Conservation (phyloP, 208 protist species). For the Balamuthia mandrillaris region DNA sequence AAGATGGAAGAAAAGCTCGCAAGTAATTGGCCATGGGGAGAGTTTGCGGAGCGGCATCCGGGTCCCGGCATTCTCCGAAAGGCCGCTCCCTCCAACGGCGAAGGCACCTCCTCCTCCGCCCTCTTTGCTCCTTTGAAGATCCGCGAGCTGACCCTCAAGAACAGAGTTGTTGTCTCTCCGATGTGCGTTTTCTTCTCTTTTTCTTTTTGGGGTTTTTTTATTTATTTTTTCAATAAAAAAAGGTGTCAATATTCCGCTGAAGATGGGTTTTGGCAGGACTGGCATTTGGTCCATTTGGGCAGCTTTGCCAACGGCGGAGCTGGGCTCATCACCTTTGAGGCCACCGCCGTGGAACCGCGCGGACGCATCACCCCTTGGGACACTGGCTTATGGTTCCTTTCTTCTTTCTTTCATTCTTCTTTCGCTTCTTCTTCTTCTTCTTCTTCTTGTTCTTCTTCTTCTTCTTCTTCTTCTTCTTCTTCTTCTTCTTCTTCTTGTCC, state of each 20-base stretch:
- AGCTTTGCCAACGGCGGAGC: slow-evolving; percentile 47
- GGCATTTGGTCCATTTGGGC: slow-evolving; percentile 48
- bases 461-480: background rate
- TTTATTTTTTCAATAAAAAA: background rate
- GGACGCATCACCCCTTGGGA: slow-evolving; percentile 56
- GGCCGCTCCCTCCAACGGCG: background rate
- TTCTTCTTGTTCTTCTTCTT: background rate
- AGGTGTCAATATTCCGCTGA: slow-evolving; percentile 50
- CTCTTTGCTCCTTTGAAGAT: slow-evolving; percentile 50
- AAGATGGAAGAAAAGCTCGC: no score
- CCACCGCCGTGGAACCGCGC: slow-evolving; percentile 31
- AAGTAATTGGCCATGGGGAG: no score
- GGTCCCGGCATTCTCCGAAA: no score
- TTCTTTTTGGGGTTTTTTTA: background rate
- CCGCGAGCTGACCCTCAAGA: slow-evolving; percentile 50
- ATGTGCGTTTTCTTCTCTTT: slow-evolving; percentile 26
- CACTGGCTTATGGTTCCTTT: no score
- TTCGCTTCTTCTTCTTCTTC: background rate
- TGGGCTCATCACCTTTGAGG: slow-evolving; percentile 50
- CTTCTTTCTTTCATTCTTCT: no score
- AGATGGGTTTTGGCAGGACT: slow-evolving; percentile 55
- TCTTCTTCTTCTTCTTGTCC: background rate
- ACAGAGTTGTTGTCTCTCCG: slow-evolving; percentile 55
- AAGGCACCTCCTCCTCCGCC: background rate
- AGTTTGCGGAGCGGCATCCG: no score